Conservation (phyloP, 139 green algal genomes). For the Closterium sp. region DNA sequence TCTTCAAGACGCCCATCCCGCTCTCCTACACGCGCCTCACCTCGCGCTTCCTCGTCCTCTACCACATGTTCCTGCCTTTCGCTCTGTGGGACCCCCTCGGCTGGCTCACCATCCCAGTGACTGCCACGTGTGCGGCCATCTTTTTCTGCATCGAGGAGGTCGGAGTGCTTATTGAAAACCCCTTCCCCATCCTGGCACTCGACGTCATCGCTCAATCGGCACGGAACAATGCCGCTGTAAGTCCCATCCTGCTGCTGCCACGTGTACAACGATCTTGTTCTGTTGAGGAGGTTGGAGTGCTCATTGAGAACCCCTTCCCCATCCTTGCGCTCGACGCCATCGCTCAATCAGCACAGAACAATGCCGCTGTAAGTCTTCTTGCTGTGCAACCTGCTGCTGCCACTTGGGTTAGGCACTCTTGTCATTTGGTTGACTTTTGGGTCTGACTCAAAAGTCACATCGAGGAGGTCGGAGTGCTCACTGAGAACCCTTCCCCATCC, state of each 20-base stretch:
- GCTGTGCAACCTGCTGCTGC: too few species aligned
- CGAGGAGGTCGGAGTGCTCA: constrained; percentile 44
- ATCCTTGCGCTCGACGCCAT: too few species aligned
- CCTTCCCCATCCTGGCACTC: constrained; percentile 45
- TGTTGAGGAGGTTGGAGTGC: too few species aligned
- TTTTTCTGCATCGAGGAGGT: constrained; percentile 51
- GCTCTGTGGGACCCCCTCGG: constrained; percentile 66
- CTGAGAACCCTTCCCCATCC: constrained; percentile 45
- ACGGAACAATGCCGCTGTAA: background rate
- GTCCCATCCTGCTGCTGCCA: too few species aligned
- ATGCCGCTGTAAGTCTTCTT: background rate
- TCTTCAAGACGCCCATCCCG: constrained; percentile 58
- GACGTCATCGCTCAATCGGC: constrained; percentile 21
- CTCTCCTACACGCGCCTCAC: constrained; percentile 61
- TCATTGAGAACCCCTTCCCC: too few species aligned
- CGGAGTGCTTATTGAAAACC: constrained; percentile 42
- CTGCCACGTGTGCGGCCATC: constrained; percentile 14
- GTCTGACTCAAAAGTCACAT: too few species aligned
- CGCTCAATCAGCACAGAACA: too few species aligned
- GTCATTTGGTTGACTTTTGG: too few species aligned
- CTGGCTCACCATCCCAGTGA: constrained; percentile 29
- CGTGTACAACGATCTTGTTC: too few species aligned
- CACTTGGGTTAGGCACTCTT: too few species aligned
- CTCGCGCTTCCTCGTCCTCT: constrained; percentile 56
- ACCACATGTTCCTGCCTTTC: constrained; percentile 76